A percentile compares a stretch with the other conserved stretches of the same genome.
Conservation (phyloP, 106 monocot genomes). For the Dioscorea dumetorum region DNA sequence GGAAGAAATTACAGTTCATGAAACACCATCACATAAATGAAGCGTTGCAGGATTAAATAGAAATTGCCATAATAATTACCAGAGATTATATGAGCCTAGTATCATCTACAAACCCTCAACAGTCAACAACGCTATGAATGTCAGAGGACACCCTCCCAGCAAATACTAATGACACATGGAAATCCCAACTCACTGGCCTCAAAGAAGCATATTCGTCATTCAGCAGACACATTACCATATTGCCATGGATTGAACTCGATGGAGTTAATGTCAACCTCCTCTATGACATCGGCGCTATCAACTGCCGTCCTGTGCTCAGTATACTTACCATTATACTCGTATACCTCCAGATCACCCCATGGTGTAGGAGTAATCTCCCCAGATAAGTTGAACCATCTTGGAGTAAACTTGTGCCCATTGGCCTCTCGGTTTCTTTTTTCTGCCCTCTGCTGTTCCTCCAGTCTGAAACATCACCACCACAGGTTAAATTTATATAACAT, state of each 20-base stretch:
- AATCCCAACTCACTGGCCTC: not conserved
- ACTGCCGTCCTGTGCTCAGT: conserved; percentile 28
- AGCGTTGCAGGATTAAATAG: too few relatives aligned
- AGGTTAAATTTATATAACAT: too few relatives aligned
- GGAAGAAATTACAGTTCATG: too few relatives aligned
- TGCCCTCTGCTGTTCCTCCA: conserved; percentile 59
- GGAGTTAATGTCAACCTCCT: conserved; percentile 27
- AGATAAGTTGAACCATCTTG: conserved; percentile 53
- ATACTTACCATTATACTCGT: conserved; percentile 67
- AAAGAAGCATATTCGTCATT: not conserved
- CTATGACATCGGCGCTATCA: conserved; percentile 36
- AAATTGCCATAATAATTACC: too few relatives aligned
- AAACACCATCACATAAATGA: too few relatives aligned
- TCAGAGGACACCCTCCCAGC: not conserved
- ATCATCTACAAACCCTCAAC: too few relatives aligned
- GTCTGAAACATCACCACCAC: conserved; percentile 20
- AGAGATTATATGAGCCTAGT: too few relatives aligned
- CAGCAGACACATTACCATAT: conserved; percentile 18
- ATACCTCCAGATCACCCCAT: conserved; percentile 68
- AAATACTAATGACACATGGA: not conserved
- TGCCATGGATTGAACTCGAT: conserved; percentile 58
- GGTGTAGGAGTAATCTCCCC: conserved; percentile 50
- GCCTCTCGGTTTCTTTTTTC: conserved; percentile 51
- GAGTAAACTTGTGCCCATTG: conserved; percentile 34
- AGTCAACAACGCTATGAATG: too few relatives aligned